phyloP scores from a whole-genome alignment of 2,329 filamentous ascomycete genomes.

The Exutisphaerella laricina region DNA sequence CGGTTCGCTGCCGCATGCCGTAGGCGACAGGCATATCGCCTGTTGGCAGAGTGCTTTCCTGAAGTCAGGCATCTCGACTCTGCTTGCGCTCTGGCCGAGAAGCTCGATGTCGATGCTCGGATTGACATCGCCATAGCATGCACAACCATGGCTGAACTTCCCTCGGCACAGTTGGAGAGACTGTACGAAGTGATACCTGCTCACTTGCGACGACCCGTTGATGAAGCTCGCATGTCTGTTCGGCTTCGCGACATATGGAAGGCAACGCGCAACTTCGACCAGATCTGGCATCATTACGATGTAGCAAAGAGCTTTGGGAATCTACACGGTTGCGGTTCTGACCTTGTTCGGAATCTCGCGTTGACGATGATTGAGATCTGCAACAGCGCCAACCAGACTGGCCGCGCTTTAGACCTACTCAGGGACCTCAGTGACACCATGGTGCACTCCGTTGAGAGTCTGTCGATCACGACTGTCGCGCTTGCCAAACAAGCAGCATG shows the following conservation, averaged over 20 bases:
- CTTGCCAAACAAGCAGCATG: constrained; percentile 9
- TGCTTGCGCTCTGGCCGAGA: background rate
- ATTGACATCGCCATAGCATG: background rate
- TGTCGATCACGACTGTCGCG: constrained; percentile 2
- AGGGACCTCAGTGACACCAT: background rate
- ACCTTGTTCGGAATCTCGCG: background rate
- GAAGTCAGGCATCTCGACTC: too few species aligned
- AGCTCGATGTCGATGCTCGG: background rate
- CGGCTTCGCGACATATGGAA: constrained; percentile 3
- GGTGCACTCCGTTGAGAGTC: background rate
- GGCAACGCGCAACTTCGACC: background rate
- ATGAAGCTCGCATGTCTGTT: background rate
- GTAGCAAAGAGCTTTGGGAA: background rate
- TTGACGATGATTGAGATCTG: constrained; percentile 9
- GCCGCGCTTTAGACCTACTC: constrained; percentile 8
- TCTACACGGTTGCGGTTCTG: background rate
- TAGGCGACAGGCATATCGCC: background rate
- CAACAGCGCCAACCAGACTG: constrained; percentile 6
- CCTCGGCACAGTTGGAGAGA: background rate
- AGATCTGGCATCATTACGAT: background rate
- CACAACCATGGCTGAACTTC: background rate
- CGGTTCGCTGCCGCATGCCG: too few species aligned
- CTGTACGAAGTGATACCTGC: background rate
- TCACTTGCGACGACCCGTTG: background rate
- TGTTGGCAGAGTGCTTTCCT: background rate